Percentiles rank a stretch among this genome's conserved stretches.
phyloP scores from a whole-genome alignment of 2,329 filamentous ascomycete species.

The Fusarium compactum region DNA sequence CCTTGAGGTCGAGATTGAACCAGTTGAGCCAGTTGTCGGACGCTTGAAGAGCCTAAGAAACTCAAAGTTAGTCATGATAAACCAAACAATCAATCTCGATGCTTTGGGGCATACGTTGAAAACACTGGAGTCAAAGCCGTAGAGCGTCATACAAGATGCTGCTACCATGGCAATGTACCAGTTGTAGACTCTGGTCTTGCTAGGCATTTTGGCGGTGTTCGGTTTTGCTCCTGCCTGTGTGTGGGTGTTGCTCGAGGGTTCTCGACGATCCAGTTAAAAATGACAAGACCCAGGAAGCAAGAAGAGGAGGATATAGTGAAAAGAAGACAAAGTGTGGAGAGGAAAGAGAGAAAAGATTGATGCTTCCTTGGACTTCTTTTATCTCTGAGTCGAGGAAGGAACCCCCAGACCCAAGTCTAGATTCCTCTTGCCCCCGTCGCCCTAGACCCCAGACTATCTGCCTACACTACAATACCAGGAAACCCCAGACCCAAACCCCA shows the following conservation, averaged over 20 bases:
- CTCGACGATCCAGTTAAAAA: neutral
- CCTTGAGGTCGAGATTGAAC: conserved; percentile 64
- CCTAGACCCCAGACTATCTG: conserved; percentile 26
- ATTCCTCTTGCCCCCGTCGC: conserved; percentile 22
- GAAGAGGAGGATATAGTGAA: conserved; percentile 7
- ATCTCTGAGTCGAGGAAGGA: conserved; percentile 27
- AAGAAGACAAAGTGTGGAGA: conserved; percentile 13
- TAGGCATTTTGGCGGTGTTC: conserved; percentile 51
- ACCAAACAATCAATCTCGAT: neutral
- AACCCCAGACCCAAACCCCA: conserved; percentile 34
- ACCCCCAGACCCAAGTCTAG: conserved; percentile 15
- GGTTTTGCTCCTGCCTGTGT: neutral
- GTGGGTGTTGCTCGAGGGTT: neutral
- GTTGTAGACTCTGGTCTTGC: conserved; percentile 50
- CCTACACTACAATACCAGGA: conserved; percentile 6
- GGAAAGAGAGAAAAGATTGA: conserved; percentile 10
- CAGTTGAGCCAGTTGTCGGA: conserved; percentile 74
- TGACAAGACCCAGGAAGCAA: neutral
- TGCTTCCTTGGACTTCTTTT: conserved; percentile 35
- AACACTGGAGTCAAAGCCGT: conserved; percentile 80
- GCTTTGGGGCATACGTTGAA: conserved; percentile 65
- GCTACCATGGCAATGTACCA: conserved; percentile 75
- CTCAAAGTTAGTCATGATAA: conserved; percentile 11
- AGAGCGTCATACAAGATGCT: conserved; percentile 80
- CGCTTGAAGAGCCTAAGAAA: conserved; percentile 67